Conservation (phyloP, 306 rosid species). For the Macrotyloma uniflorum region DNA sequence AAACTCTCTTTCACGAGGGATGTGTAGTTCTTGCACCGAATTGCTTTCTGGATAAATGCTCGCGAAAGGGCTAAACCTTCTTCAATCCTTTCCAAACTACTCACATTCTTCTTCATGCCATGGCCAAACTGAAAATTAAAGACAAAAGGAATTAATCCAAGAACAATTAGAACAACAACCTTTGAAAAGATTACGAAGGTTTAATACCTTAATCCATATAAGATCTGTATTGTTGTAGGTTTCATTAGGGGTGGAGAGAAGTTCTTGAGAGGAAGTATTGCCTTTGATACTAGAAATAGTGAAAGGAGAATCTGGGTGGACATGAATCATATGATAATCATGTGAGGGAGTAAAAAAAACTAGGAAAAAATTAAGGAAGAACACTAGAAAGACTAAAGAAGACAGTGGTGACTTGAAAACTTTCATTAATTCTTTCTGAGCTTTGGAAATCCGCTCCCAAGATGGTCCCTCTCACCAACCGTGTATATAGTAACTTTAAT, state of each 20-base stretch:
- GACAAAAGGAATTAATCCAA: background rate
- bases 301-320: conserved; percentile 6
- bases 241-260: background rate
- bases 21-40: conserved; percentile 30
- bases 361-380: conserved; percentile 32
- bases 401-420: conserved; percentile 9
- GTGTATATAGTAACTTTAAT: background rate
- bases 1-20: background rate
- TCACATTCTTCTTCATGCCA: conserved; percentile 27
- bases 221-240: background rate
- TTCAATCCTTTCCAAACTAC: conserved; percentile 44
- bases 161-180: background rate
- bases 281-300: background rate
- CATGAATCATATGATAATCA: conserved; percentile 20
- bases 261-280: background rate
- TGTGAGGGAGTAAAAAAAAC: conserved; percentile 34
- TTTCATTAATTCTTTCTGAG: conserved; percentile 31
- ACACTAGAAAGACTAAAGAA: background rate
- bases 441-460: background rate
- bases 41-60: conserved; percentile 32
- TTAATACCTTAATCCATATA: conserved; percentile 32
- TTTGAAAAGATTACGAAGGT: background rate
- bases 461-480: background rate
- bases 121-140: conserved; percentile 20
- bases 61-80: conserved; percentile 36